A percentile compares a stretch with the other conserved stretches of the same genome.
Evolutionary conservation across 495 filamentous ascomycete genomes (phyloP).

Genomic region (Achaetomiella virescens): DNA sequence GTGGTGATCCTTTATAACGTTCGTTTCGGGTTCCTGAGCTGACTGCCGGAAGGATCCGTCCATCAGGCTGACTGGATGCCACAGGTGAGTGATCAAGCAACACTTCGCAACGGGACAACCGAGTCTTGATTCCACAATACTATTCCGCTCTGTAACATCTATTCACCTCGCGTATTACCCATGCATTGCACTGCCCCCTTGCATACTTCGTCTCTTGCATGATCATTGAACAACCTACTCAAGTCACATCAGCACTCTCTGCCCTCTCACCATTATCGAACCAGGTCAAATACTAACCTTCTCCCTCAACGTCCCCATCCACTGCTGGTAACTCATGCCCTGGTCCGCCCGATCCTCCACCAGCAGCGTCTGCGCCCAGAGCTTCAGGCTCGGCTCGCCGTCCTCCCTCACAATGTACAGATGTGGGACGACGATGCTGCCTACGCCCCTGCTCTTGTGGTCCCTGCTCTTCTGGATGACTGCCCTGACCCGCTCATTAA

Average conservation of each 20-base stretch:
- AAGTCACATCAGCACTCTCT: conserved; percentile 3
- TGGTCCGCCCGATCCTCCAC: conserved; percentile 95
- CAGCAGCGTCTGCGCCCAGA: conserved; percentile 95
- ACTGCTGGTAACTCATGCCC: conserved; percentile 84
- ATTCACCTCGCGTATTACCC: conserved; percentile 5
- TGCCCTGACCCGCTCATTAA: conserved; percentile 86
- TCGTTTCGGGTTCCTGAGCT: no score
- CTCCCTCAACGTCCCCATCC: conserved; percentile 86
- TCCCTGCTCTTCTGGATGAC: conserved; percentile 89
- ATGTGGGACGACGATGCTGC: conserved; percentile 85
- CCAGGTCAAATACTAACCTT: conserved; percentile 65
- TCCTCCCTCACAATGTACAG: conserved; percentile 92
- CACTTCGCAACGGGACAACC: neutral
- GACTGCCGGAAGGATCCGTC: no score
- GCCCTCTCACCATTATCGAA: neutral
- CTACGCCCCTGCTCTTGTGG: conserved; percentile 74
- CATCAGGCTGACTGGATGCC: no score
- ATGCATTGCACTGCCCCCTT: neutral
- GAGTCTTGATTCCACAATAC: neutral
- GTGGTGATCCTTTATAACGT: no score
- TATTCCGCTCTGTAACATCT: conserved; percentile 6
- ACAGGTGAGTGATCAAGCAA: neutral
- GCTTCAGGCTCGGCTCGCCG: conserved; percentile 86
- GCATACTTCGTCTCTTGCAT: neutral
- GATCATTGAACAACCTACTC: conserved; percentile 19